Conservation (phyloP, 148 eudicot genomes). For the Linanthus parryae region DNA sequence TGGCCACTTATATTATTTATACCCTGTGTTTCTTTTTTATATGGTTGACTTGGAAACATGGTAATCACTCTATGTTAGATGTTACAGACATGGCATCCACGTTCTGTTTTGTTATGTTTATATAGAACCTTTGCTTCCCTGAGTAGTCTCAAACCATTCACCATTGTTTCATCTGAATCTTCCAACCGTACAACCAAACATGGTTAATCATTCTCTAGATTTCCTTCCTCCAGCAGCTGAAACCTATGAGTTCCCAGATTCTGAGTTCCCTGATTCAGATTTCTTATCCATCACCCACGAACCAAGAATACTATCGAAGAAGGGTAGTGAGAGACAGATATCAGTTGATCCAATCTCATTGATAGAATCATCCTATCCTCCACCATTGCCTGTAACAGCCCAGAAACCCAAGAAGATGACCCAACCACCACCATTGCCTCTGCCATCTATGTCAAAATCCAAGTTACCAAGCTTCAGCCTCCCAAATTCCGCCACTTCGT, state of each 20-base stretch:
- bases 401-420: not conserved
- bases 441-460: conserved; percentile 32
- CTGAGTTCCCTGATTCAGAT: too few relatives aligned
- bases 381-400: conserved; percentile 21
- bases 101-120: not conserved
- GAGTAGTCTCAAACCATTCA: not conserved
- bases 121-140: not conserved
- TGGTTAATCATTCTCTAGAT: not conserved
- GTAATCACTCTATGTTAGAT: conserved; percentile 21
- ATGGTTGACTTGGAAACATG: too few relatives aligned
- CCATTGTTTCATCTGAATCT: not conserved
- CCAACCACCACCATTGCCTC: conserved; percentile 27
- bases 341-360: conserved; percentile 76
- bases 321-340: conserved; percentile 58
- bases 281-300: conserved; percentile 28
- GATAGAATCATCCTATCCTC: conserved; percentile 25
- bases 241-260: conserved; percentile 15
- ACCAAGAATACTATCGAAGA: conserved; percentile 17
- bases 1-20: too few relatives aligned
- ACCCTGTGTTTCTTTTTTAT: too few relatives aligned
- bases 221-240: not conserved
- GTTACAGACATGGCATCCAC: conserved; percentile 21
- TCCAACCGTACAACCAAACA: not conserved
- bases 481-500: conserved; percentile 50
- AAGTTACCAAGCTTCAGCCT: conserved; percentile 58